Conservation (phyloP, 805 yeast genomes). For the Lipomyces sp. region DNA sequence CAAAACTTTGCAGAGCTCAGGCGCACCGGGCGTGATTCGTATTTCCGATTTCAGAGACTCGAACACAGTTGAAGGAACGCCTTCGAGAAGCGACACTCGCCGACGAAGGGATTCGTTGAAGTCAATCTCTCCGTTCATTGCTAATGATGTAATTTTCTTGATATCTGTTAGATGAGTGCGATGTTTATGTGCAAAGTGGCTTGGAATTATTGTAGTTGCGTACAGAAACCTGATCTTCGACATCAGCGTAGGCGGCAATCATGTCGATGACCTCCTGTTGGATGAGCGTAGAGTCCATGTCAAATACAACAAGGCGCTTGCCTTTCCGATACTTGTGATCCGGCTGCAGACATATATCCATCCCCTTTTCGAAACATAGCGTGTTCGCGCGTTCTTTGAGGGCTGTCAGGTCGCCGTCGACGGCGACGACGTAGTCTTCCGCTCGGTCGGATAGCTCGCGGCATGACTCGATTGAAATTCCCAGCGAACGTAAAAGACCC, state of each 20-base stretch:
- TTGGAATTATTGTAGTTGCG: neutral
- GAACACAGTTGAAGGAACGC: conserved; percentile 76
- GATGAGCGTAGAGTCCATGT: conserved; percentile 96
- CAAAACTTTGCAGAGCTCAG: conserved; percentile 62
- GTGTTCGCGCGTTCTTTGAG: conserved; percentile 7
- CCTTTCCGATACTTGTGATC: conserved; percentile 11
- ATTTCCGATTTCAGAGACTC: conserved; percentile 69
- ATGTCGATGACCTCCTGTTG: conserved; percentile 95
- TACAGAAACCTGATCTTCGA: conserved; percentile 77
- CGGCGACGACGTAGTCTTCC: conserved; percentile 11
- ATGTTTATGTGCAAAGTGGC: neutral
- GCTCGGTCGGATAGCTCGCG: conserved; percentile 18
- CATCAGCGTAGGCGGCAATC: conserved; percentile 90
- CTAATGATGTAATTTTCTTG: conserved; percentile 75
- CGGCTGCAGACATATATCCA: conserved; percentile 22
- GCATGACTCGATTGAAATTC: neutral
- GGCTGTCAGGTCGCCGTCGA: conserved; percentile 2
- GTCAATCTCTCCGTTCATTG: conserved; percentile 96
- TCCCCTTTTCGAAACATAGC: conserved; percentile 5
- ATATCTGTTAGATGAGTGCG: neutral
- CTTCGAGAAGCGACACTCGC: conserved; percentile 77
- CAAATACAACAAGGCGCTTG: conserved; percentile 70
- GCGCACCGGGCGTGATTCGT: conserved; percentile 80
- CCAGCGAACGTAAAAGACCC: neutral
- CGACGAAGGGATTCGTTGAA: conserved; percentile 74